Conservation (phyloP, 2,329 filamentous ascomycete species). For the Epichloe gansuensis region DNA sequence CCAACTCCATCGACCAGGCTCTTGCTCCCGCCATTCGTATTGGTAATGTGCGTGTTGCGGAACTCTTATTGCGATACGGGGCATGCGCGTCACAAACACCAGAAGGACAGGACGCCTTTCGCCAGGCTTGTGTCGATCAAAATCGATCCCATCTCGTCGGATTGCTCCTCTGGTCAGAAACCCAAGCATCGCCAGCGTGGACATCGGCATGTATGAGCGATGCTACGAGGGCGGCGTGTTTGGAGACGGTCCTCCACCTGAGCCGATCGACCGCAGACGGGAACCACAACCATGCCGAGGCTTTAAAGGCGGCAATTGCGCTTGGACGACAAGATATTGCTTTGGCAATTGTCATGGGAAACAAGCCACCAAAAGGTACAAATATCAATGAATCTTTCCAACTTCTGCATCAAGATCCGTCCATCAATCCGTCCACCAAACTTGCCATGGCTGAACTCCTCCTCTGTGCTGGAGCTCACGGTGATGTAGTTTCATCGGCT, state of each 20-base stretch:
- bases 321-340: slow-evolving; percentile 40
- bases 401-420: slow-evolving; percentile 30
- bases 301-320: slow-evolving; percentile 35
- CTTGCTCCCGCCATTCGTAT: slow-evolving; percentile 35
- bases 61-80: slow-evolving; percentile 37
- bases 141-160: slow-evolving; percentile 33
- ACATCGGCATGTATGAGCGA: slow-evolving; percentile 39
- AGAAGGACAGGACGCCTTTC: slow-evolving; percentile 41
- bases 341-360: slow-evolving; percentile 40
- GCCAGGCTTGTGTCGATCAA: slow-evolving; percentile 34
- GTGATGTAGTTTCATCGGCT: slow-evolving; percentile 34
- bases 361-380: slow-evolving; percentile 34
- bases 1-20: slow-evolving; percentile 34
- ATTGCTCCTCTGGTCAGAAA: slow-evolving; percentile 36
- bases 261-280: slow-evolving; percentile 41
- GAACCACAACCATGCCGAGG: slow-evolving; percentile 37
- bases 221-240: slow-evolving; percentile 34
- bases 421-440: slow-evolving; percentile 35
- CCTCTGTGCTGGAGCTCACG: slow-evolving; percentile 44
- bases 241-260: slow-evolving; percentile 36
- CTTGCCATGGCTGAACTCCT: slow-evolving; percentile 41
- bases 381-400: slow-evolving; percentile 39
- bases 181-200: slow-evolving; percentile 28
- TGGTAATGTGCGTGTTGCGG: slow-evolving; percentile 29
- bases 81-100: slow-evolving; percentile 33